Percentiles rank a stretch among this genome's conserved stretches.
Evolutionary conservation across 495 filamentous ascomycete species (phyloP).

Genomic region (Penicillium cinerascens): DNA sequence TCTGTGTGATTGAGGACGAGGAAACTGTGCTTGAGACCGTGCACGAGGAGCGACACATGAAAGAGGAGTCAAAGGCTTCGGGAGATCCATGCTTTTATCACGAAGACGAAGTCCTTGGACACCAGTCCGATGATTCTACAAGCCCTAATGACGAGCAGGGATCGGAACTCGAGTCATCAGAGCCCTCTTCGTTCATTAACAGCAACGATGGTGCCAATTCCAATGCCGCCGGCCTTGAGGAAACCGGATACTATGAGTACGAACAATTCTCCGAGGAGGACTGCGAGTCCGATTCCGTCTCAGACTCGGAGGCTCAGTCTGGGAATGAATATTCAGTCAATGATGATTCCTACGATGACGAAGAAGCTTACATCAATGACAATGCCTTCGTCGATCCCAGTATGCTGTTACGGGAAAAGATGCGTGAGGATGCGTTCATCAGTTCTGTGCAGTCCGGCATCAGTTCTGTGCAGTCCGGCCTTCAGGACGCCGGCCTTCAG

Average conservation of each 20-base stretch:
- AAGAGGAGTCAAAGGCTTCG: neutral
- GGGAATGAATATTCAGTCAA: neutral
- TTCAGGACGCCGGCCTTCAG: neutral
- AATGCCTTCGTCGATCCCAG: slow-evolving; percentile 7
- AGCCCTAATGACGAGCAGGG: slow-evolving; percentile 7
- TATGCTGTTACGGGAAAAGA: neutral
- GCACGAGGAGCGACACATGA: neutral
- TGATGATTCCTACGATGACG: neutral
- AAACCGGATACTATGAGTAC: too few relatives aligned
- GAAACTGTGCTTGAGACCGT: neutral
- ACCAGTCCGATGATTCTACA: neutral
- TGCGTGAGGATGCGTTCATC: neutral
- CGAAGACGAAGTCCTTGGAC: neutral
- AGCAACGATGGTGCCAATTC: neutral
- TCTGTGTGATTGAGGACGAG: neutral
- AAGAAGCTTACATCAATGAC: neutral
- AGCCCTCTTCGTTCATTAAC: neutral
- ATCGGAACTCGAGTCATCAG: slow-evolving; percentile 4
- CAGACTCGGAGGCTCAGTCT: neutral
- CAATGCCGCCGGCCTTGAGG: neutral
- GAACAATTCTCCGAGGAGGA: neutral
- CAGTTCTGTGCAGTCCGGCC: neutral
- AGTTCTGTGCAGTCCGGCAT: neutral
- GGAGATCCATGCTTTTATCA: neutral
- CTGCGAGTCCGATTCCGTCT: neutral